These are phyloP conservation scores for Colletotrichum acutatum DNA, from an alignment of 2,329 filamentous ascomycete genomes.

Conservation along the genomic window DNA sequence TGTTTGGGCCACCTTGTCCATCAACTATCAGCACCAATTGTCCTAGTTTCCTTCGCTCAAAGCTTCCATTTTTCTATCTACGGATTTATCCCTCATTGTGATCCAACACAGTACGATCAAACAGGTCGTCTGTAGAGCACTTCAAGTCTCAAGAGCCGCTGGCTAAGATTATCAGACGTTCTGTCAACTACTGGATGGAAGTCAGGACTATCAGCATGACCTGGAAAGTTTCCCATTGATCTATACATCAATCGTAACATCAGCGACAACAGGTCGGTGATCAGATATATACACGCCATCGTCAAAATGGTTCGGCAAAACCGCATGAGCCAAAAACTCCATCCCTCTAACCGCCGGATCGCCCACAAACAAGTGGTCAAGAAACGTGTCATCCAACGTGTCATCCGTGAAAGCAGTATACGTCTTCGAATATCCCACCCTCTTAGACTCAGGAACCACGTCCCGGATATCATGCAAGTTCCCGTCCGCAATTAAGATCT, in stretches of 20 bases:
- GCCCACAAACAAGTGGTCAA: constrained; percentile 47
- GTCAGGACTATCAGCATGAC: too few relatives aligned
- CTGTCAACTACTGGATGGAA: rapidly evolving
- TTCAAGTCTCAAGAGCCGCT: too few relatives aligned
- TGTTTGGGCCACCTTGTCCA: neutral
- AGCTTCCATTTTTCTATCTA: too few relatives aligned
- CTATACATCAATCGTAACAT: constrained; percentile 31
- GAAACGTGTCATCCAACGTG: constrained; percentile 22
- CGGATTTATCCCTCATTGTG: too few relatives aligned
- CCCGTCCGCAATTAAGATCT: constrained; percentile 38
- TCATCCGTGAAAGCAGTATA: constrained; percentile 45
- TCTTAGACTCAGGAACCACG: constrained; percentile 38
- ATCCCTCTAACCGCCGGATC: constrained; percentile 37
- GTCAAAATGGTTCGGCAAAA: constrained; percentile 41
- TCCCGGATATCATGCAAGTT: constrained; percentile 41
- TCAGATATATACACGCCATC: constrained; percentile 47
- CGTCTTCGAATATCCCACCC: constrained; percentile 42
- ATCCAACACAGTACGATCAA: too few relatives aligned
- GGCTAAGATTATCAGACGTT: neutral
- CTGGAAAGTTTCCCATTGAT: neutral
- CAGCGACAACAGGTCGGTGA: constrained; percentile 45
- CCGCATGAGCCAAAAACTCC: constrained; percentile 40
- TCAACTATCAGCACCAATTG: neutral
- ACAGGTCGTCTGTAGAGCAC: too few relatives aligned
- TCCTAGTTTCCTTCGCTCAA: too few relatives aligned